Conservation (phyloP, 2,329 filamentous ascomycete species). For the Clonostachys byssicola region DNA sequence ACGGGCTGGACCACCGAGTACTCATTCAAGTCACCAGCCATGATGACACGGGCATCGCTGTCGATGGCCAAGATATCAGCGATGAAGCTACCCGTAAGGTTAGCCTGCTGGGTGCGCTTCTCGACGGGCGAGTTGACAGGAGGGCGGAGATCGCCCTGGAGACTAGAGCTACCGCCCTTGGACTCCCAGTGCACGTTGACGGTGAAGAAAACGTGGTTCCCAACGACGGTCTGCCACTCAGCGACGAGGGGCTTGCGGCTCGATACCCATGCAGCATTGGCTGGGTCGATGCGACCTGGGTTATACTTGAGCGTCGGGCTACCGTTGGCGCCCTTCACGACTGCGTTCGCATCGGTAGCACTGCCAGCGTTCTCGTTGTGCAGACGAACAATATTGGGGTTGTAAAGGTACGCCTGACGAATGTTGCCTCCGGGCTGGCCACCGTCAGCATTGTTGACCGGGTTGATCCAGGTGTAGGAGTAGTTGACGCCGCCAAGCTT, state of each 20-base stretch:
- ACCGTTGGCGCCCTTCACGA: constrained; percentile 36
- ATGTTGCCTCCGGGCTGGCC: constrained; percentile 69
- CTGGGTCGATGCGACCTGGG: constrained; percentile 63
- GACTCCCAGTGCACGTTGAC: constrained; percentile 66
- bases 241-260: constrained; percentile 66
- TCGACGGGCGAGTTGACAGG: constrained; percentile 62
- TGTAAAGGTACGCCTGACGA: constrained; percentile 66
- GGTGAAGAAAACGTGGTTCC: constrained; percentile 58
- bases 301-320: constrained; percentile 58
- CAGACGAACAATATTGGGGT: constrained; percentile 53
- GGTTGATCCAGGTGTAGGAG: constrained; percentile 53
- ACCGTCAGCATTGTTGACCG: constrained; percentile 57
- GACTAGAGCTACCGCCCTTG: constrained; percentile 60
- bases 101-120: constrained; percentile 50
- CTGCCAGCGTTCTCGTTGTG: constrained; percentile 53
- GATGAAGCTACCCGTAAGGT: constrained; percentile 56
- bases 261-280: constrained; percentile 51
- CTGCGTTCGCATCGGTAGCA: constrained; percentile 48
- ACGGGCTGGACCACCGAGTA: constrained; percentile 60
- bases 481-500: constrained; percentile 47
- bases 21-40: constrained; percentile 70
- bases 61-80: constrained; percentile 51
- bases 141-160: constrained; percentile 62
- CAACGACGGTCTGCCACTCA: constrained; percentile 55
- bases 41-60: constrained; percentile 52